Evolutionary conservation across 108 stramenopile species (phyloP).

Genomic region (Parietichytrium sp.): DNA sequence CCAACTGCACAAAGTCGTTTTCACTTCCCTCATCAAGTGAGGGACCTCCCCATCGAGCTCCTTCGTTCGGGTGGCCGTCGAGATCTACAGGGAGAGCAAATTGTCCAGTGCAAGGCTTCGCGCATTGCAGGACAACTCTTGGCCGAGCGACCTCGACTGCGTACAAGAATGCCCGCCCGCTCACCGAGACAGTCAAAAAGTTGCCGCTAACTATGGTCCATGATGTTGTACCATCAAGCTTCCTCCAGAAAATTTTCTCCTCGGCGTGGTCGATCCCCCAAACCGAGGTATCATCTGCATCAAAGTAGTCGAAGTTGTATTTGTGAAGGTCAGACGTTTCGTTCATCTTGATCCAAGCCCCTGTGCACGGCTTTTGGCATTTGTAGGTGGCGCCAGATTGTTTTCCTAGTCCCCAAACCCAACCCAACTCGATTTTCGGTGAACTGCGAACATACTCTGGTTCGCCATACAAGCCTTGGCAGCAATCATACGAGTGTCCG

Average conservation of each 20-base stretch:
- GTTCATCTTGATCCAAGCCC: background rate
- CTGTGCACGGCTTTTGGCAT: conserved; percentile 26
- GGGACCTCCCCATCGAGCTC: background rate
- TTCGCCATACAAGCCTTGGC: background rate
- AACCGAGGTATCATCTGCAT: background rate
- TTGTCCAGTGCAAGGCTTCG: conserved; percentile 21
- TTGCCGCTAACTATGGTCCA: background rate
- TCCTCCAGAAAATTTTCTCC: background rate
- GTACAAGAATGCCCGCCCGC: background rate
- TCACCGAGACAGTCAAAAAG: background rate
- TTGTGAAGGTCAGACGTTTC: background rate
- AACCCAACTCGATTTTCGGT: background rate
- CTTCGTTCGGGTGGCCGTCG: background rate
- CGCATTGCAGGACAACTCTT: background rate
- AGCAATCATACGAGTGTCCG: background rate
- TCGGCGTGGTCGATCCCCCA: background rate
- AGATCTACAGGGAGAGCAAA: background rate
- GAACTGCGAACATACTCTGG: background rate
- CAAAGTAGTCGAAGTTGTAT: background rate
- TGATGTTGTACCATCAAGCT: background rate
- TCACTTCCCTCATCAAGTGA: background rate
- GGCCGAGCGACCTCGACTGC: background rate
- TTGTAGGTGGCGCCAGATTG: background rate
- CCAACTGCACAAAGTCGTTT: background rate
- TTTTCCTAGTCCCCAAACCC: background rate